Evolutionary conservation across 495 filamentous ascomycete genomes (phyloP).

Genomic region (Trichocladium uniseriatum): DNA sequence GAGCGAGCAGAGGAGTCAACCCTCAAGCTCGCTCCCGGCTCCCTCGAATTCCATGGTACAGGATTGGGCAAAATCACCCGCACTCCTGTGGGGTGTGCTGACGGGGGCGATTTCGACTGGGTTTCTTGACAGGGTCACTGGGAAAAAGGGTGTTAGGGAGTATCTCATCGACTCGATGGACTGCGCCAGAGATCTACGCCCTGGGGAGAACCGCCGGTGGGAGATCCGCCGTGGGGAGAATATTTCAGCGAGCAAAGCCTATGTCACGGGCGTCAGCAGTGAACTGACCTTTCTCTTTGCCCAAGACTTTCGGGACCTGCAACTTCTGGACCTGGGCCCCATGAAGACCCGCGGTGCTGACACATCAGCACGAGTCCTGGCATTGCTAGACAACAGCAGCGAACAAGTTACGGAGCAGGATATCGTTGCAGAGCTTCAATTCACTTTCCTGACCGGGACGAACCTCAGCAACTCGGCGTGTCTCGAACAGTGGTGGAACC

Average conservation of each 20-base stretch:
- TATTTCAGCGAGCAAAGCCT: slow-evolving; percentile 10
- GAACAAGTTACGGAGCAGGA: slow-evolving; percentile 28
- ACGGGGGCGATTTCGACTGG: slow-evolving; percentile 40
- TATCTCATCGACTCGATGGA: slow-evolving; percentile 47
- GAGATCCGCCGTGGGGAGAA: slow-evolving; percentile 18
- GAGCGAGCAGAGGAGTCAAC: background rate
- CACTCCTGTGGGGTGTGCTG: slow-evolving; percentile 34
- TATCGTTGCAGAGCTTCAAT: slow-evolving; percentile 79
- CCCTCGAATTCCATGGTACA: background rate
- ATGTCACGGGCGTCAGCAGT: background rate
- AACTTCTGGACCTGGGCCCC: slow-evolving; percentile 47
- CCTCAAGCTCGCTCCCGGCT: background rate
- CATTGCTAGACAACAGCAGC: slow-evolving; percentile 10
- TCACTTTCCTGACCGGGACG: slow-evolving; percentile 71
- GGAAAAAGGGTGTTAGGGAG: slow-evolving; percentile 27
- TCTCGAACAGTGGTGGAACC: slow-evolving; percentile 78
- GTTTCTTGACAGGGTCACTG: slow-evolving; percentile 42
- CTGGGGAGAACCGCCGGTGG: slow-evolving; percentile 8
- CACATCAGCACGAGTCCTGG: slow-evolving; percentile 25
- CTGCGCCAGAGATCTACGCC: slow-evolving; percentile 7
- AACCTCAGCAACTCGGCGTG: slow-evolving; percentile 79
- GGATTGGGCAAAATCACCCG: slow-evolving; percentile 8
- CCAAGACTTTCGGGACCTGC: slow-evolving; percentile 56
- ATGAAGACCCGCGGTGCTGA: slow-evolving; percentile 18
- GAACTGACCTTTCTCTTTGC: slow-evolving; percentile 46